phyloP scores from a whole-genome alignment of 2,329 filamentous ascomycete genomes.

The Pseudogymnoascus sp. region DNA sequence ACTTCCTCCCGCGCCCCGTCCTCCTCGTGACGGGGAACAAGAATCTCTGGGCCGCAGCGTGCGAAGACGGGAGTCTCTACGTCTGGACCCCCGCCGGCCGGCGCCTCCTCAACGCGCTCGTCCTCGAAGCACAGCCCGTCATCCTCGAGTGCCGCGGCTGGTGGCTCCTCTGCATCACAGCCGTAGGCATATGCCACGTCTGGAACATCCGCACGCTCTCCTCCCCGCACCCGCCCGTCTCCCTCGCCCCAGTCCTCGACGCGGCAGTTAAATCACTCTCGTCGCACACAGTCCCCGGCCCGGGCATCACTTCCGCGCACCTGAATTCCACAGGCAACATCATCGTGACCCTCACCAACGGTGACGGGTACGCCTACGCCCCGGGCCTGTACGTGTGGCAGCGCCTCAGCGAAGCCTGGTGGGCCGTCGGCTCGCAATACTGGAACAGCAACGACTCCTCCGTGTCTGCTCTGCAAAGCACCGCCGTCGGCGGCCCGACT shows the following conservation, averaged over 20 bases:
- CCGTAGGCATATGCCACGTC: slow-evolving; percentile 81
- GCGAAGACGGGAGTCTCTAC: slow-evolving; percentile 85
- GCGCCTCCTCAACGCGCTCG: slow-evolving; percentile 72
- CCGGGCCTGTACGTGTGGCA: slow-evolving; percentile 86
- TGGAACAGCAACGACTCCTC: slow-evolving; percentile 97
- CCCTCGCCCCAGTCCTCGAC: slow-evolving; percentile 80
- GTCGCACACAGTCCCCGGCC: slow-evolving; percentile 65
- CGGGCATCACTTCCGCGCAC: slow-evolving; percentile 82
- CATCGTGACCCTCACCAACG: slow-evolving; percentile 85
- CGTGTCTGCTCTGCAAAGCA: slow-evolving; percentile 69
- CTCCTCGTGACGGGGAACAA: slow-evolving; percentile 87
- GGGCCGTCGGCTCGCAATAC: slow-evolving; percentile 95
- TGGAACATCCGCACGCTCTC: slow-evolving; percentile 84
- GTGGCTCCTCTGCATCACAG: slow-evolving; percentile 84
- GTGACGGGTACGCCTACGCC: slow-evolving; percentile 88
- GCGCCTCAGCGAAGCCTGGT: slow-evolving; percentile 93
- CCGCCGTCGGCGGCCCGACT: slow-evolving; percentile 45
- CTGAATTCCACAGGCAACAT: slow-evolving; percentile 82
- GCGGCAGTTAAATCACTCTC: slow-evolving; percentile 73
- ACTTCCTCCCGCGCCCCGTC: slow-evolving; percentile 78
- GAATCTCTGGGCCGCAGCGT: slow-evolving; percentile 85
- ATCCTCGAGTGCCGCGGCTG: slow-evolving; percentile 84
- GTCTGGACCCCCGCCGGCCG: slow-evolving; percentile 89
- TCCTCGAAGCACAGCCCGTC: slow-evolving; percentile 87
- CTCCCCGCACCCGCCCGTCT: slow-evolving; percentile 82